Conservation (phyloP, 768 basidiomycete species). For the Agrocybe praecox region DNA sequence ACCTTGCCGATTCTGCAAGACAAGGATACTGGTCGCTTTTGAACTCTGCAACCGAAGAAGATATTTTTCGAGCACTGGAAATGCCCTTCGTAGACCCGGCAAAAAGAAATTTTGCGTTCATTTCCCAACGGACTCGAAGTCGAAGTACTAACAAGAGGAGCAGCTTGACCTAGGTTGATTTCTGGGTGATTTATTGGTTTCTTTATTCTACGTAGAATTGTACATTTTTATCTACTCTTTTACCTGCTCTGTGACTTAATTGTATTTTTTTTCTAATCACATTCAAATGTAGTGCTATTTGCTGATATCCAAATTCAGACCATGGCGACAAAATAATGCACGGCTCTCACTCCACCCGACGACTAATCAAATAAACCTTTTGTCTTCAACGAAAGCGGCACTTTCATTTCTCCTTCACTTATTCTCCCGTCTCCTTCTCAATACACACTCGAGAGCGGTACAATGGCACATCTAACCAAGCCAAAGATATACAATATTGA, state of each 20-base stretch:
- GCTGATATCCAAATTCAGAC: too few species aligned
- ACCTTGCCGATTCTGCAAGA: background rate
- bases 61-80: slow-evolving; percentile 44
- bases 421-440: too few species aligned
- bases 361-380: too few species aligned
- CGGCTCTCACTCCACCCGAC: too few species aligned
- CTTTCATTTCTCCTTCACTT: too few species aligned
- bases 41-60: slow-evolving; percentile 44
- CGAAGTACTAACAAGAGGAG: background rate
- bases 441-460: too few species aligned
- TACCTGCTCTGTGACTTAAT: background rate
- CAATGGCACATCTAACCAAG: slow-evolving; percentile 48
- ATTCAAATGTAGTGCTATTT: too few species aligned
- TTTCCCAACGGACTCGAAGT: slow-evolving; percentile 1
- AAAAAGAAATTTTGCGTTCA: slow-evolving; percentile 22
- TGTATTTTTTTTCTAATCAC: too few species aligned
- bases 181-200: background rate
- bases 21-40: slow-evolving; percentile 51
- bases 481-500: slow-evolving; percentile 56
- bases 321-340: too few species aligned
- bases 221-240: background rate
- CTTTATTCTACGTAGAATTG: background rate
- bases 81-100: slow-evolving; percentile 29
- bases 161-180: background rate
- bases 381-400: too few species aligned